Conservation (phyloP, 306 rosid species). For the Prunus campanulata region DNA sequence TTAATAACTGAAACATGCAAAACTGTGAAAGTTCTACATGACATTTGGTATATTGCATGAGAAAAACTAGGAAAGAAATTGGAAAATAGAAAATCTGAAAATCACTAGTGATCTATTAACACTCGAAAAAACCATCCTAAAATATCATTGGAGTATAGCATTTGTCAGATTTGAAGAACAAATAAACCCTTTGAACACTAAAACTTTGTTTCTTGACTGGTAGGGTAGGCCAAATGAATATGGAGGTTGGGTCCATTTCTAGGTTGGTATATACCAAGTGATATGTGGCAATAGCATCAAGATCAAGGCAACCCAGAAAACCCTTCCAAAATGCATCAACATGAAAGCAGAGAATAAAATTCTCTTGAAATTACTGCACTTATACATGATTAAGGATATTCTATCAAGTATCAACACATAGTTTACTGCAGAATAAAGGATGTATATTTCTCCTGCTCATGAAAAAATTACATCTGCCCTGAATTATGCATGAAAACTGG, state of each 20-base stretch:
- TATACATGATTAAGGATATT: constrained; percentile 5
- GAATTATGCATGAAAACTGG: constrained; percentile 1
- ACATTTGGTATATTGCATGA: neutral
- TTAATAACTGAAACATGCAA: neutral
- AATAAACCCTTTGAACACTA: neutral
- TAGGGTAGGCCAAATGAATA: neutral
- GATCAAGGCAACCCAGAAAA: neutral
- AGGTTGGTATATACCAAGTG: neutral
- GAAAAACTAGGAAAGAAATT: neutral
- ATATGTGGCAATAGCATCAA: neutral
- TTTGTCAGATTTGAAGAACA: neutral
- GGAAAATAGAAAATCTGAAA: neutral
- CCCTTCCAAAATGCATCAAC: neutral
- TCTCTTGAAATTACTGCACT: neutral
- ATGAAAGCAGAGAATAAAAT: neutral
- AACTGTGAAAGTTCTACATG: neutral
- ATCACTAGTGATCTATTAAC: neutral
- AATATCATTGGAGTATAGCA: neutral
- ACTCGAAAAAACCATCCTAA: neutral
- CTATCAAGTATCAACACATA: neutral
- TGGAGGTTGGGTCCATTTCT: neutral
- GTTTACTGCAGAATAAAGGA: neutral
- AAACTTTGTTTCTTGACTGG: neutral
- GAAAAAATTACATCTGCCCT: neutral
- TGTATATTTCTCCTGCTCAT: neutral